Evolutionary conservation across 306 rosid species (phyloP).

Genomic region (Dicorynia guianensis): DNA sequence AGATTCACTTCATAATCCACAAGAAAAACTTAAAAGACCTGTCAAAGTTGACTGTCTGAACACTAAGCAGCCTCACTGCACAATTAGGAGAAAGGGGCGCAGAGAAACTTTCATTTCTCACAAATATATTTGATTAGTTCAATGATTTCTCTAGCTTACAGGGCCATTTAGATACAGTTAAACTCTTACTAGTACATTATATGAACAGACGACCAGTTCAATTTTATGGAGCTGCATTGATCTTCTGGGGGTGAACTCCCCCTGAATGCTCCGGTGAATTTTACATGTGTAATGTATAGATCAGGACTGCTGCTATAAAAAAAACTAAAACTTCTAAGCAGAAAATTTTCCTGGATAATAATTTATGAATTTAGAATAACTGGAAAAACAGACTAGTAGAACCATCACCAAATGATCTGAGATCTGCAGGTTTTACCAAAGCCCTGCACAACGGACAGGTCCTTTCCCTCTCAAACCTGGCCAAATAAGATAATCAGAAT

Average conservation of each 20-base stretch:
- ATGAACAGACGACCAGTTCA: slow-evolving; percentile 58
- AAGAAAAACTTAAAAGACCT: too few species aligned
- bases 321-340: slow-evolving; percentile 57
- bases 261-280: slow-evolving; percentile 55
- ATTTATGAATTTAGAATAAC: slow-evolving; percentile 65
- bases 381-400: slow-evolving; percentile 92
- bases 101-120: slow-evolving; percentile 47
- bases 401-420: slow-evolving; percentile 95
- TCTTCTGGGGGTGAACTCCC: slow-evolving; percentile 46
- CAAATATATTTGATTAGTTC: slow-evolving; percentile 43
- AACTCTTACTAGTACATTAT: slow-evolving; percentile 52
- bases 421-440: slow-evolving; percentile 93
- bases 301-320: slow-evolving; percentile 54
- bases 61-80: slow-evolving; percentile 17
- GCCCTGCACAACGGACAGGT: slow-evolving; percentile 98
- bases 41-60: too few species aligned
- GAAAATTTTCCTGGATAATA: slow-evolving; percentile 54
- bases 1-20: slow-evolving; percentile 20
- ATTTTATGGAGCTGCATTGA: slow-evolving; percentile 48
- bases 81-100: slow-evolving; percentile 23
- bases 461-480: slow-evolving; percentile 98
- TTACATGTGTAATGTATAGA: slow-evolving; percentile 59
- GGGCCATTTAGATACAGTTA: slow-evolving; percentile 54
- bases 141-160: slow-evolving; percentile 56
- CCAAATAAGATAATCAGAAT: slow-evolving; percentile 35